Conservation (phyloP, 129 eudicot genomes). For the Escallonia herrerae region DNA sequence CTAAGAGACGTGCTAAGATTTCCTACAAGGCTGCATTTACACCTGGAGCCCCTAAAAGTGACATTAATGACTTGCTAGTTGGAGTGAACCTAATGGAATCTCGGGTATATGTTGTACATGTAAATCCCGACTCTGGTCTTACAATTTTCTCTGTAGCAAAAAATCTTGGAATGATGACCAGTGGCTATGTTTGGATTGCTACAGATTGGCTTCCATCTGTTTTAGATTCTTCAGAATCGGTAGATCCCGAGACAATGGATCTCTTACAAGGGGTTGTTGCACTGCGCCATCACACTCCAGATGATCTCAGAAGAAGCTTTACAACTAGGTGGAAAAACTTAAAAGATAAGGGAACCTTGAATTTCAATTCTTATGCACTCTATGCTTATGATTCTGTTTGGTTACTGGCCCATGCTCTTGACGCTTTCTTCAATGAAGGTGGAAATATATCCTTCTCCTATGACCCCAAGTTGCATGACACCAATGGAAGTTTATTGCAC, state of each 20-base stretch:
- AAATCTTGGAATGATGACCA: conserved; percentile 64
- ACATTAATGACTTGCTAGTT: conserved; percentile 44
- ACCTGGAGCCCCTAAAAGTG: conserved; percentile 42
- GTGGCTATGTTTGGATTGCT: conserved; percentile 84
- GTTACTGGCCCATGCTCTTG: conserved; percentile 87
- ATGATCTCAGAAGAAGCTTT: conserved; percentile 36
- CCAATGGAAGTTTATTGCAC: conserved; percentile 36
- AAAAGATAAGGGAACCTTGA: conserved; percentile 31
- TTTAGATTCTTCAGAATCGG: conserved; percentile 50
- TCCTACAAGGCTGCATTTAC: conserved; percentile 74
- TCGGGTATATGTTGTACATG: conserved; percentile 84
- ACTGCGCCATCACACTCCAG: conserved; percentile 69
- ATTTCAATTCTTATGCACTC: conserved; percentile 68
- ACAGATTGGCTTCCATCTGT: conserved; percentile 90
- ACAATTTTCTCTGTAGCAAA: conserved; percentile 54
- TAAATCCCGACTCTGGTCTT: conserved; percentile 81
- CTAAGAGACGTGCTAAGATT: conserved; percentile 59
- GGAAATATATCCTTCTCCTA: conserved; percentile 47
- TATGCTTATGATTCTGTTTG: conserved; percentile 92
- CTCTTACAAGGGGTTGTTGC: conserved; percentile 68
- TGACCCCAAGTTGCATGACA: conserved; percentile 41
- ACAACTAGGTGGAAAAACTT: conserved; percentile 38
- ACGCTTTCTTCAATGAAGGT: conserved; percentile 41
- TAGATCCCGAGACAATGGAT: conserved; percentile 38
- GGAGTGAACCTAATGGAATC: conserved; percentile 71